These are phyloP conservation scores for Scleroderma bovista DNA, from an alignment of 768 basidiomycete genomes.

Conservation along the genomic window DNA sequence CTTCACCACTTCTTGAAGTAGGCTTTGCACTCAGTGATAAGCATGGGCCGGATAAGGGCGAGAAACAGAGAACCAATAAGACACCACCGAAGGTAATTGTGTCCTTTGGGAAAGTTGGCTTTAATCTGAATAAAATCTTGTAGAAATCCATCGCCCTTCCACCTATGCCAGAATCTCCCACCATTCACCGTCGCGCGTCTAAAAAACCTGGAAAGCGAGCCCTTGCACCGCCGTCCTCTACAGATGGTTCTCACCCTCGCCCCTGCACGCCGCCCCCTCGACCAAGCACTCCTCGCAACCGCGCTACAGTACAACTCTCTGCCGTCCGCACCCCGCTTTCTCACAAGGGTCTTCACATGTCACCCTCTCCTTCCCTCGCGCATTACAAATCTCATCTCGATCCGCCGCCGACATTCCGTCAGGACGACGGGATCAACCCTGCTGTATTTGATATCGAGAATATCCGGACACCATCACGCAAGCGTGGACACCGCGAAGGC, in stretches of 20 bases:
- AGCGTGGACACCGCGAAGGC: constrained; percentile 29
- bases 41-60: constrained; percentile 9
- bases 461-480: constrained; percentile 43
- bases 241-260: constrained; percentile 12
- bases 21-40: constrained; percentile 6
- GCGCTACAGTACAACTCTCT: constrained; percentile 39
- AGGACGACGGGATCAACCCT: constrained; percentile 30
- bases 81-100: constrained; percentile 25
- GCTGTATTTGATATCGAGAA: constrained; percentile 32
- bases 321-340: constrained; percentile 63
- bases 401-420: constrained; percentile 41
- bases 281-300: constrained; percentile 33
- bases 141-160: constrained; percentile 36
- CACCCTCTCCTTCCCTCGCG: constrained; percentile 56
- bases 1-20: constrained; percentile 12
- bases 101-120: not conserved
- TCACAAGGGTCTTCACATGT: constrained; percentile 65
- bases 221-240: constrained; percentile 23
- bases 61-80: constrained; percentile 16
- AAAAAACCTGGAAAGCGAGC: constrained; percentile 16
- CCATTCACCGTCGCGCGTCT: constrained; percentile 30
- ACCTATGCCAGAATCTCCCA: constrained; percentile 44
- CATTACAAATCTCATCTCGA: constrained; percentile 68
- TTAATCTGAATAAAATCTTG: not conserved
- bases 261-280: constrained; percentile 34